phyloP scores from a whole-genome alignment of 345 rosid species.

The Citrus reticulata region DNA sequence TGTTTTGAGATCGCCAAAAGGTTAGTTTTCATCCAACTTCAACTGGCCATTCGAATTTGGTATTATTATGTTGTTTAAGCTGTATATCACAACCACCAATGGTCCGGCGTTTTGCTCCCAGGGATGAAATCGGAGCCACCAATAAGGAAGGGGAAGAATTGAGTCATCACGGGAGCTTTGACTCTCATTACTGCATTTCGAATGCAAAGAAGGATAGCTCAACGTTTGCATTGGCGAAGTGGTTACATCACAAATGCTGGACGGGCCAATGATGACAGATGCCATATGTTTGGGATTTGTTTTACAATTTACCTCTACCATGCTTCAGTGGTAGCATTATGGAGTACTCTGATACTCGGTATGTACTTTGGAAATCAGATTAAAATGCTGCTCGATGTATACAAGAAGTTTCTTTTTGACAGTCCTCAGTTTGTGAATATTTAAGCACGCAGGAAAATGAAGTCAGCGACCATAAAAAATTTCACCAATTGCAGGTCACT shows the following conservation, averaged over 20 bases:
- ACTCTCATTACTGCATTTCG: neutral
- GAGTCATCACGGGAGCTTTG: neutral
- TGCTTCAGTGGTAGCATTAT: neutral
- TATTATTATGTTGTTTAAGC: neutral
- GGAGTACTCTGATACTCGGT: neutral
- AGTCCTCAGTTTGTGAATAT: too few species aligned
- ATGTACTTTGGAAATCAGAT: neutral
- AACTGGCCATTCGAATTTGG: neutral
- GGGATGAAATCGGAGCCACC: conserved; percentile 6
- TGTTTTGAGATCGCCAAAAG: conserved; percentile 16
- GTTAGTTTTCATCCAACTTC: conserved; percentile 18
- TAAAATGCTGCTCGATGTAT: neutral
- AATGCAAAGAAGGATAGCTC: too few species aligned
- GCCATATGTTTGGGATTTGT: neutral
- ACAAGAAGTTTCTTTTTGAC: too few species aligned
- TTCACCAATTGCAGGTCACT: neutral
- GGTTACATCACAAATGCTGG: neutral
- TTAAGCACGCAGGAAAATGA: too few species aligned
- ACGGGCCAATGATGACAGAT: neutral
- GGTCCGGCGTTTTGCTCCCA: neutral
- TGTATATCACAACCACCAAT: neutral
- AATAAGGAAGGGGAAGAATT: neutral
- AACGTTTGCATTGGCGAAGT: neutral
- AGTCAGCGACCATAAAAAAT: too few species aligned
- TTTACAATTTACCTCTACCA: neutral